These are phyloP conservation scores for Candida ortonii DNA, from an alignment of 805 yeast genomes.

Conservation along the genomic window DNA sequence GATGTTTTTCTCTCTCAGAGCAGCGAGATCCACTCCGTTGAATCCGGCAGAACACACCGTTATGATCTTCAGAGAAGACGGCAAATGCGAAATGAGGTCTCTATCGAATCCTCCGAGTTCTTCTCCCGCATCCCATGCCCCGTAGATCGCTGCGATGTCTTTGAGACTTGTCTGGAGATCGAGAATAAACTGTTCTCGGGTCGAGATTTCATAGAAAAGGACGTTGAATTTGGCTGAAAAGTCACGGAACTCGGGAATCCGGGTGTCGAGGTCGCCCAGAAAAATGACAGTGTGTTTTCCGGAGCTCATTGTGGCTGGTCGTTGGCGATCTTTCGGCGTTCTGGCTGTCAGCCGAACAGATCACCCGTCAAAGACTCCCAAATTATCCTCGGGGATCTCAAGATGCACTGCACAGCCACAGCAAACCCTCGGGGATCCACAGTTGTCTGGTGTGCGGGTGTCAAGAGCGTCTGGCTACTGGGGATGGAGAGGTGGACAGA, in stretches of 20 bases:
- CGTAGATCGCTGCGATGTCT: slow-evolving; percentile 47
- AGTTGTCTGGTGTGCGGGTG: too few species aligned
- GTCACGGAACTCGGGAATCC: slow-evolving; percentile 43
- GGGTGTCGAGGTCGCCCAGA: slow-evolving; percentile 47
- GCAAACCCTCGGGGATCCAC: too few species aligned
- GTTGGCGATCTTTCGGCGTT: too few species aligned
- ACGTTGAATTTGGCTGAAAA: slow-evolving; percentile 42
- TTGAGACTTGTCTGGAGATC: slow-evolving; percentile 39
- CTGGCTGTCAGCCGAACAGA: too few species aligned
- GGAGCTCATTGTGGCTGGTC: too few species aligned
- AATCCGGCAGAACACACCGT: slow-evolving; percentile 56
- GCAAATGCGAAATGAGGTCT: slow-evolving; percentile 40
- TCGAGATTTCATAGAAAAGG: slow-evolving; percentile 38
- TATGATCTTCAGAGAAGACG: slow-evolving; percentile 42
- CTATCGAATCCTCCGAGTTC: slow-evolving; percentile 44
- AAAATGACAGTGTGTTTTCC: slow-evolving; percentile 41
- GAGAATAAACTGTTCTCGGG: slow-evolving; percentile 37
- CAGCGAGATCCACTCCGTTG: slow-evolving; percentile 41
- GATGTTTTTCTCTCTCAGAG: slow-evolving; percentile 39
- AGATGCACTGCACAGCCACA: too few species aligned
- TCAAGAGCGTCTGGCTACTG: too few species aligned
- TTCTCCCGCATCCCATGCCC: slow-evolving; percentile 49
- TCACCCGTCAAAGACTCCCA: too few species aligned
- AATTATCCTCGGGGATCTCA: too few species aligned
- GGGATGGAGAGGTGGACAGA: too few species aligned